Base-by-base conservation (phyloP, 2,329 filamentous ascomycete species). In the Penicillium sp. region DNA sequence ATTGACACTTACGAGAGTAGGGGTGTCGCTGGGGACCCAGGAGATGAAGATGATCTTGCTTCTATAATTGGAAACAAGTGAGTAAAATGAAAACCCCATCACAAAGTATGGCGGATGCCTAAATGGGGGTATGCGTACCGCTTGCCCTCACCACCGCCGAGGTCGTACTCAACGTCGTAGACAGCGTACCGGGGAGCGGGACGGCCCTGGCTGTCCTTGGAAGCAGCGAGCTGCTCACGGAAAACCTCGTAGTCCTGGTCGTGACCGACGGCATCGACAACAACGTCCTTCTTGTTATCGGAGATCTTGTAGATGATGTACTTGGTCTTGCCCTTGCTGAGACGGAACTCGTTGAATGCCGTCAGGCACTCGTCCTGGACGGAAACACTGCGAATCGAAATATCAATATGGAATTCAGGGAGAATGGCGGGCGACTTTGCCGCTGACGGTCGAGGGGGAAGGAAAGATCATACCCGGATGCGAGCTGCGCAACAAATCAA, bases 231-330 rank as follows among this genome's bases (percentile, higher is more conserved):
- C 71, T 81, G 81, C 60, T 70, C 70, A 66, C 80, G 80, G 76
- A 83, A 83, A 44, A 72, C 74, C 64, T 83, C 81, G 69, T 82
- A 83, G 68, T 83, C 79, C 50, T 72, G 59, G 26, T 83, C 80
- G 26, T 69, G 69, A 60, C 80, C 81, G 53, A 72, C 68, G 58
- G 82, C 78, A 40, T 83, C 81, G 65, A 83, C 74, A 60, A 82
- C 81, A 58, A 83, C 79, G 61, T 80, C 73, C 74, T 80, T 82
- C 77, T 81, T 79, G 72, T 83, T 75, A 68, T 83, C 81, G 65
- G 80, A 72, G 69, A 83, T 81, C 76, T 83, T 83, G 79, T 78
- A 83, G 76, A 83, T 83, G 69, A 83, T 81, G 70, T 75, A 83
- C 75, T 83, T 83, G 68, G 73, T 74, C 71, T 79, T 76, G 53